Base-by-base conservation (phyloP, 2,329 filamentous ascomycete species). In the Blumeriella jaapii region DNA sequence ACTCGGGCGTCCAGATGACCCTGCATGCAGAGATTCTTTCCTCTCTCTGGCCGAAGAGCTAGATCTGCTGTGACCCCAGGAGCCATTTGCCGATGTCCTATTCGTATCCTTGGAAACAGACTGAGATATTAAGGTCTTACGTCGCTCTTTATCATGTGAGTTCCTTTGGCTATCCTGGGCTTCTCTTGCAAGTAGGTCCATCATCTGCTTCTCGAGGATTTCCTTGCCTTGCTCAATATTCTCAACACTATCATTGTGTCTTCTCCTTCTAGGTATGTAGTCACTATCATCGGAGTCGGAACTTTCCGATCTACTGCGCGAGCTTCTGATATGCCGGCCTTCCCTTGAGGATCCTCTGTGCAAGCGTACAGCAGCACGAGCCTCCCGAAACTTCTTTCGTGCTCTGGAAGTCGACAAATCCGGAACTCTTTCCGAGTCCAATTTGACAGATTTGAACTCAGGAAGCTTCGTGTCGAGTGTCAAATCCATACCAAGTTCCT, bases 241-340 rank as follows among this genome's bases (percentile, higher is more conserved):
- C 23, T 54, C 51, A 4, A 34, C 60, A 2, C 68, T 73, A 8
- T 61, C 64, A 11, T 55, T 61, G 23, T 64, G 63, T 14, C 49
- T 55, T 32, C 60, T 56, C 44, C 53, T 56, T 31, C 53, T 35
- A 9, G 30, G 60, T 16, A 58, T 58, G 39, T 6, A 38, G 47
- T 29, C 72, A 29, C 64, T 72, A 17, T 70, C 70, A 4, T 77
- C 80, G 4, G 68, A 65, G 34, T 75, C 74, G 0, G 78, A 81
- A 7, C 63, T 55, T 7, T 20, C 24, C 16, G 73, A 75, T 8
- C 63, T 63, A 34, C 63, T 65, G 31, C 67, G 65, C 18, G 68
- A 64, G 30, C 64, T 65, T 17, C 68, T 58, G 39, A 73, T 68
- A 34, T 71, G 67, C 19, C 69, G 63, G 38, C 64, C 66, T 25